Base-by-base conservation (phyloP, 495 filamentous ascomycete species). In the Rhizodiscina lignyota region DNA sequence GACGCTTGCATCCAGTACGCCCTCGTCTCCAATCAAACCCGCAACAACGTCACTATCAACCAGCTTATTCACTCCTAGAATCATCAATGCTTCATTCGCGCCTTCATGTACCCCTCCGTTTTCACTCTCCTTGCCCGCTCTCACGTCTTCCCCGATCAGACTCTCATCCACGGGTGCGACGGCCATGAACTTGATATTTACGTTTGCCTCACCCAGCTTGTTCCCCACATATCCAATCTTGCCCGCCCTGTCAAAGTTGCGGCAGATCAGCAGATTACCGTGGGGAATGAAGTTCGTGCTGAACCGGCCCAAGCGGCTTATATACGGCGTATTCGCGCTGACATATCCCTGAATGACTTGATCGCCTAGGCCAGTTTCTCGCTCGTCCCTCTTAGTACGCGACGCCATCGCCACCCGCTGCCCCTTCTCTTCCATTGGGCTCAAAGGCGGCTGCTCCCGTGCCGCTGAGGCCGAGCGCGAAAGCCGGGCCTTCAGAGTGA, bases 141-240 rank as follows among this genome's bases (percentile, higher is more conserved):
- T 30, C 21, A 38, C 33, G 21, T 42, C 44, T 21, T 40, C 41
- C n/a, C n/a, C n/a, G n/a, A n/a, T n/a, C n/a, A n/a, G n/a, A n/a
- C n/a, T n/a, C 36, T 41, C 39, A 33, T 44, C 59, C 35, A 62
- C 56, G 15, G 59, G 55, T 30, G 74, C 74, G 20, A 83, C 77
- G 38, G 62, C 69, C 77, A 81, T 83, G 46, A 70, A 79, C 28
- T 58, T 65, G 42, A 81, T 79, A 48, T 83, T 83, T 31, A 83
- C 68, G 0, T 62, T 67, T 28, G 73, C 66, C 33, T 58, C 59
- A 0, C 76, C 77, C 26, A 83, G 54, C 36, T 66, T 58, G 20
- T 58, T 62, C 1, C 77, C 77, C 13, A 83, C 77, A 16, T 72
- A 64, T 10, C 77, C 77, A 48, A 83, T 83, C 58, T 77, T 80